Base-by-base conservation (phyloP, 2,329 filamentous ascomycete species). In the Scorias spongiosa region DNA sequence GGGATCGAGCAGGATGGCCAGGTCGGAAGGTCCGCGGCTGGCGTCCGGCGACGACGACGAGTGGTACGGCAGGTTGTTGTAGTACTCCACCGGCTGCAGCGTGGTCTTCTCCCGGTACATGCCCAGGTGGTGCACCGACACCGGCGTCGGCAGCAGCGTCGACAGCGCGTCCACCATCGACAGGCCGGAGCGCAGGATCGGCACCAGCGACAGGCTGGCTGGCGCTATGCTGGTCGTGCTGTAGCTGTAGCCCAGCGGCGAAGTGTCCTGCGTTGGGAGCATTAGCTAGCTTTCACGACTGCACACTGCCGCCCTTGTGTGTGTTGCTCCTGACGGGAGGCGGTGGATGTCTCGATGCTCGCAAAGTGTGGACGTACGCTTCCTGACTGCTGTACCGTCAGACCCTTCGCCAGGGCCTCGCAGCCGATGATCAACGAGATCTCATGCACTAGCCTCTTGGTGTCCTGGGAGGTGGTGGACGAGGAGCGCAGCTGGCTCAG, bases 51-150 rank as follows among this genome's bases (percentile, higher is more conserved):
- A 62, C 1, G 68, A 62, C 2, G 50, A 45, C 34, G 54, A 57
- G 65, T 85, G 81, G 65, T 84, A 81, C 30, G 87, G 87, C 15
- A 95, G 79, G 65, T 94, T 94, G 71, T 95, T 95, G 75, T 95
- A 95, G 74, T 95, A 94, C 66, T 94, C 88, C 46, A 95, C 88
- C 2, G 88, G 86, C 56, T 86, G 78, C 45, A 95, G 79, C 39
- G 84, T 89, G 45, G 78, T 77, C 47, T 83, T 85, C 62, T 95
- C 88, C 58, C 88, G 85, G 72, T 89, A 96, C 58, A 96, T 81
- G 52, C 91, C 89, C 7, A 96, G 81, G 62, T 96, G 89, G 68
- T 96, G 87, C 50, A 95, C 76, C 6, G 87, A 81, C 29, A 89
- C 83, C 11, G 85, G 75, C 32, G 65, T 60, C 14, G 89, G 88